Evolutionary conservation across 805 yeast genomes (phyloP), one percentile per base, ranked within the genome.

Genomic region (Kuraishia borneana): DNA sequence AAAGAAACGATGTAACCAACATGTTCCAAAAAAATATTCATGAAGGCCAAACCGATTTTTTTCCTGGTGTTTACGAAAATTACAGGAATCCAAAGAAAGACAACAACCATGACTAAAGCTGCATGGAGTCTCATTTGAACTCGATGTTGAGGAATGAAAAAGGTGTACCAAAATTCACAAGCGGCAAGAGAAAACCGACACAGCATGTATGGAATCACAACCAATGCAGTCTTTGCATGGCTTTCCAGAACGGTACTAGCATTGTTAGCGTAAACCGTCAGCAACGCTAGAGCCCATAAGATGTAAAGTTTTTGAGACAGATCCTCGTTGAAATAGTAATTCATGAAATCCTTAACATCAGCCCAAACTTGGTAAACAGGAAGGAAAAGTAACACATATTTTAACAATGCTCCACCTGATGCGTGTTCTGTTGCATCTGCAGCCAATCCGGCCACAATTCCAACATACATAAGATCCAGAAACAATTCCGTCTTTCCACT

Each of bases 361-460:
- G 64, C 50, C 83, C 83, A 76, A 17, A 76, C 69, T 16, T 64
- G 65, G 71, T 74, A 77, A n/a, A 74, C 65, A 0, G 80, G 81
- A 14, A 69, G 33, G 36, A 74, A 76, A 2, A 73, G 47, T 28
- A 76, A 43, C 5, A 71, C 35, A 45, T 73, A 76, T 41, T 61
- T 61, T 26, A 66, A 50, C 18, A 76, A 50, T 0, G 73, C 50
- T 3, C 46, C 47, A 26, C 76, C 76, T 14, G 61, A 50, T 21
- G 76, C 73, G 13, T 65, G 48, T 36, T 65, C 70, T 4, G 70
- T 60, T 1, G 77, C 77, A 29, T 53, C 52, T 4, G 70, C 61
- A 1, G 83, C 81, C 30, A 75, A 51, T 37, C 72, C 72, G 17
- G 80, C 70, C 20, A 73, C 70, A 31, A 76, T 68, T 3, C 80